These are phyloP conservation scores for Fagus crenata DNA, from an alignment of 306 rosid genomes.

Conservation along the genomic window DNA sequence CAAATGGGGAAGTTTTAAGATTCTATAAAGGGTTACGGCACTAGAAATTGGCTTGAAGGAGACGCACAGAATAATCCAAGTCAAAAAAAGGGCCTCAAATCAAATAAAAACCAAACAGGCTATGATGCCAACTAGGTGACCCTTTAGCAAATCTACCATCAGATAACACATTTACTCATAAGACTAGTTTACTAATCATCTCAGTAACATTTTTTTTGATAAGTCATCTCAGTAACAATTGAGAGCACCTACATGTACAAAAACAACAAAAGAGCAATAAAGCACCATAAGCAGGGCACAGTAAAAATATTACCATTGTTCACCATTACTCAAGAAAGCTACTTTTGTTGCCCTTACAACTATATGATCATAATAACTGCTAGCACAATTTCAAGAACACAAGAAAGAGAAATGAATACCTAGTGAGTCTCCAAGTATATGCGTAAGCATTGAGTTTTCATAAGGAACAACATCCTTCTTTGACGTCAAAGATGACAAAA, in stretches of 20 bases:
- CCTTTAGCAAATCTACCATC: neutral
- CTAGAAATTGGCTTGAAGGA: neutral
- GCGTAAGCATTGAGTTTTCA: conserved; percentile 55
- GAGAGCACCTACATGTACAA: neutral
- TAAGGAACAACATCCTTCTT: conserved; percentile 62
- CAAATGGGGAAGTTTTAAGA: neutral
- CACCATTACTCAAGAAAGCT: neutral
- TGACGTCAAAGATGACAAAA: conserved; percentile 58
- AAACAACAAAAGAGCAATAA: neutral
- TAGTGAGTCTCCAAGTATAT: conserved; percentile 54
- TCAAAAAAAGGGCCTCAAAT: neutral
- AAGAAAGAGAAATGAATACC: conserved; percentile 35
- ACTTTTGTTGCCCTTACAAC: neutral
- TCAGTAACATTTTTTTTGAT: neutral
- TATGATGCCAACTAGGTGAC: neutral
- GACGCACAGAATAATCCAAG: neutral
- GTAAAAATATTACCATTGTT: neutral
- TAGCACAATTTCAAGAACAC: neutral
- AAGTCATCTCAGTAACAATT: neutral
- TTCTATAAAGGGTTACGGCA: neutral
- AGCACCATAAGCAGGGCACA: neutral
- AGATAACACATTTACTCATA: neutral
- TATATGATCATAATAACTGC: conserved; percentile 1
- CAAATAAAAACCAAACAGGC: neutral
- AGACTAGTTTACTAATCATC: neutral